These are phyloP conservation scores for Mycogone perniciosa DNA, from an alignment of 2,329 filamentous ascomycete species.

Conservation along the genomic window DNA sequence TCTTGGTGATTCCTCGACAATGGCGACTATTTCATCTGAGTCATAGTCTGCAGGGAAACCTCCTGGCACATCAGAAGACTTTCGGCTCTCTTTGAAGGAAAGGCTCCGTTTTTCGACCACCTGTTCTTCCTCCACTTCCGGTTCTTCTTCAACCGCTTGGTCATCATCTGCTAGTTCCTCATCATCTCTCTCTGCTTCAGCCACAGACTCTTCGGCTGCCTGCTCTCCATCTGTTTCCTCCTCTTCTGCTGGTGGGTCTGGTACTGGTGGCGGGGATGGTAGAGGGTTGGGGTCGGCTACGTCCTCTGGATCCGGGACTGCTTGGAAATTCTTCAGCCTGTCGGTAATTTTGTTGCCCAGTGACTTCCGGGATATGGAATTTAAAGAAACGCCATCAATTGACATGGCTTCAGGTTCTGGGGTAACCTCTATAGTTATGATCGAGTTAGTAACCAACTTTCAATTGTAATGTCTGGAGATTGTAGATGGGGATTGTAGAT, in stretches of 20 bases:
- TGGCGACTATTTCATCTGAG: constrained; percentile 43
- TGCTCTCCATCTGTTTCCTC: constrained; percentile 6
- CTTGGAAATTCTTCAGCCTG: constrained; percentile 51
- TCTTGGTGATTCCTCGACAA: constrained; percentile 43
- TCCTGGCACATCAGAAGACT: constrained; percentile 34
- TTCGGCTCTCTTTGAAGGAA: constrained; percentile 28
- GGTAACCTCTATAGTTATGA: constrained; percentile 35
- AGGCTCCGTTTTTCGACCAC: constrained; percentile 24
- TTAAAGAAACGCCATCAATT: constrained; percentile 32
- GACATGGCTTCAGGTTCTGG: constrained; percentile 21
- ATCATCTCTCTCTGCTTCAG: constrained; percentile 11
- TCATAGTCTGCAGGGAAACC: constrained; percentile 51
- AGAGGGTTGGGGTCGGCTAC: constrained; percentile 31
- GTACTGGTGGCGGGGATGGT: constrained; percentile 33
- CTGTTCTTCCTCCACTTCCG: constrained; percentile 12
- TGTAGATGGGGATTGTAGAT: background rate
- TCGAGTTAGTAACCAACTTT: constrained; percentile 47
- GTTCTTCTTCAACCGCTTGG: constrained; percentile 21
- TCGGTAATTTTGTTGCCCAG: constrained; percentile 49
- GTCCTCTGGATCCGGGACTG: constrained; percentile 35
- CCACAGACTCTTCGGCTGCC: constrained; percentile 15
- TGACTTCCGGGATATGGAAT: constrained; percentile 39
- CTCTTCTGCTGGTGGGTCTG: constrained; percentile 17
- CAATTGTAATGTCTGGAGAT: constrained; percentile 18
- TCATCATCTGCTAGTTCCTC: constrained; percentile 14